These are phyloP conservation scores for Licmophora abbreviata DNA, from an alignment of 108 stramenopile species.

Conservation along the genomic window DNA sequence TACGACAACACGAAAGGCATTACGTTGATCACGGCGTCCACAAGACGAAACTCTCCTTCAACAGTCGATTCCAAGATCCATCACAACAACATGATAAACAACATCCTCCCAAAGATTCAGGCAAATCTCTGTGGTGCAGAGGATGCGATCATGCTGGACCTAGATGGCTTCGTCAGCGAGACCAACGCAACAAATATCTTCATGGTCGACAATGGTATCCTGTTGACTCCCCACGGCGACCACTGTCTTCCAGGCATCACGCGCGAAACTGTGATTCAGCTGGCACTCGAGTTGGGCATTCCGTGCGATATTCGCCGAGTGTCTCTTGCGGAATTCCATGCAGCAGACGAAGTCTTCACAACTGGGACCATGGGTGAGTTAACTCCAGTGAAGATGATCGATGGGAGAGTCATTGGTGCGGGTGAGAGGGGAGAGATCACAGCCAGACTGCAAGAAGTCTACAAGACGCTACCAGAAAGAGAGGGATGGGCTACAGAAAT, in stretches of 20 bases:
- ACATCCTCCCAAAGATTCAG: constrained; percentile 91
- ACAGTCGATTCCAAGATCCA: constrained; percentile 90
- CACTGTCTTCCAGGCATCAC: constrained; percentile 89
- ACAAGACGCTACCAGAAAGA: constrained; percentile 48
- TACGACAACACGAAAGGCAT: constrained; percentile 86
- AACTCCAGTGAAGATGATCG: constrained; percentile 85
- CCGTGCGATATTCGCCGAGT: constrained; percentile 58
- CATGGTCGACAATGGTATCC: constrained; percentile 67
- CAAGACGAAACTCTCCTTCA: constrained; percentile 70
- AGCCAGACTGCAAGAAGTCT: constrained; percentile 61
- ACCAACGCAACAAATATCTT: constrained; percentile 94
- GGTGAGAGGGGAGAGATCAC: constrained; percentile 54
- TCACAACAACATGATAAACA: constrained; percentile 83
- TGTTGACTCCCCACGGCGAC: constrained; percentile 81
- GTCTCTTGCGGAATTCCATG: constrained; percentile 78
- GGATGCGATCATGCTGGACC: constrained; percentile 91
- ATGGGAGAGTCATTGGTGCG: constrained; percentile 76
- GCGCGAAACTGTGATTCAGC: constrained; percentile 57
- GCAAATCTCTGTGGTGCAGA: constrained; percentile 83
- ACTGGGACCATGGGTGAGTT: constrained; percentile 93
- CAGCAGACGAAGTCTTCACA: constrained; percentile 88
- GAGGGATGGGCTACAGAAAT: constrained; percentile 11
- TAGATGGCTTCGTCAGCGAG: constrained; percentile 84
- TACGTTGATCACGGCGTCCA: constrained; percentile 66
- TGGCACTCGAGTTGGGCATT: constrained; percentile 64